phyloP scores from a whole-genome alignment of 163 green algal genomes.

The Chloromonas sp. region DNA sequence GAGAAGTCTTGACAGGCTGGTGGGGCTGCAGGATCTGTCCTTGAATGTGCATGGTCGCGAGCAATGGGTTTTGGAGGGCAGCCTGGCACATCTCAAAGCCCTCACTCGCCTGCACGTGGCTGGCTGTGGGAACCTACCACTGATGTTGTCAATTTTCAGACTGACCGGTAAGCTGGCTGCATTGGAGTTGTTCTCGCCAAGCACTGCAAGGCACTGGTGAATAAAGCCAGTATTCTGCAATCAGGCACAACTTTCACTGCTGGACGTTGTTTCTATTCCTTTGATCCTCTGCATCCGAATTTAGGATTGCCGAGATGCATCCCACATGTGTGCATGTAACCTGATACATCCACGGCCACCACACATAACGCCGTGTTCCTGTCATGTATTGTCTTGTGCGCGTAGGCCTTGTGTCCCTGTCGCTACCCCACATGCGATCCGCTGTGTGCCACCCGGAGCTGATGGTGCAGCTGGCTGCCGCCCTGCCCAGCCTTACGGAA shows the following conservation, averaged over 20 bases:
- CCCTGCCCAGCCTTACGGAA: neutral
- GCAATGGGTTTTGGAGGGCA: neutral
- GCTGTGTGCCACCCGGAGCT: neutral
- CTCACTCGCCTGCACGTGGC: neutral
- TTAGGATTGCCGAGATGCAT: neutral
- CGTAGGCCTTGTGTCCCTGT: neutral
- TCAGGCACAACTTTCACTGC: neutral
- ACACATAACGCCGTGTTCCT: neutral
- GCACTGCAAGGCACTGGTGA: neutral
- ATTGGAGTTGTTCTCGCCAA: neutral
- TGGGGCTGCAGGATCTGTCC: neutral
- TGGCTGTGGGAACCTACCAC: neutral
- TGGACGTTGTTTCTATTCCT: neutral
- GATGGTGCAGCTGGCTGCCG: neutral
- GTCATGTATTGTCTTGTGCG: neutral
- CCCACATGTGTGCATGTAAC: neutral
- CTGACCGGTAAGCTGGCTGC: neutral
- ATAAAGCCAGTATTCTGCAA: too few species aligned
- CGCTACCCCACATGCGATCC: neutral
- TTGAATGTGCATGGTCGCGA: neutral
- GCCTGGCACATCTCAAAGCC: neutral
- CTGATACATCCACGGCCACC: neutral
- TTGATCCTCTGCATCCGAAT: neutral
- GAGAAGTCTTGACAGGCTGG: neutral
- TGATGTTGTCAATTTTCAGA: neutral